A percentile compares a stretch with the other conserved stretches of the same genome.
These are phyloP conservation scores for Sistotremastrum suecicum DNA, from an alignment of 768 basidiomycete species.

Conservation along the genomic window DNA sequence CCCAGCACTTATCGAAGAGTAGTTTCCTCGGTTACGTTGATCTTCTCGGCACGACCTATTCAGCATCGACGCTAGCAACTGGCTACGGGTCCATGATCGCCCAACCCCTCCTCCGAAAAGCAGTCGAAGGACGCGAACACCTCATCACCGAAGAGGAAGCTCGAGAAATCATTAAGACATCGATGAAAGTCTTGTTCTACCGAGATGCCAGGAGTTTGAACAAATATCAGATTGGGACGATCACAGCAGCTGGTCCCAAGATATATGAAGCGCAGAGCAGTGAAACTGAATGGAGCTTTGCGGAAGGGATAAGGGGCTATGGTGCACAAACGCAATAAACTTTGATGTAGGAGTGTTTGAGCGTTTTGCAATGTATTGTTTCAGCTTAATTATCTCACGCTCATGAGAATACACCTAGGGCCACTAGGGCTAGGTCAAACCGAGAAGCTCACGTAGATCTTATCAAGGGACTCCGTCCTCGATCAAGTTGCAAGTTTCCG, in stretches of 20 bases:
- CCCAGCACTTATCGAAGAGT: neutral
- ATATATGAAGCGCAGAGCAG: slow-evolving; percentile 70
- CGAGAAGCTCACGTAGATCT: no score
- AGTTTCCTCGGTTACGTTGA: slow-evolving; percentile 94
- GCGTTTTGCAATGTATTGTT: neutral
- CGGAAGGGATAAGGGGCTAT: slow-evolving; percentile 84
- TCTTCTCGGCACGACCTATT: slow-evolving; percentile 91
- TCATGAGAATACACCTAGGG: no score
- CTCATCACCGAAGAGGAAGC: slow-evolving; percentile 70
- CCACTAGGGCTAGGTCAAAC: no score
- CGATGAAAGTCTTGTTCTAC: slow-evolving; percentile 92
- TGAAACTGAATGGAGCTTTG: slow-evolving; percentile 82
- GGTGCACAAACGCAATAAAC: slow-evolving; percentile 77
- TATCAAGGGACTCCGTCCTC: no score
- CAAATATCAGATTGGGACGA: slow-evolving; percentile 95
- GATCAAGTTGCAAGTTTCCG: no score
- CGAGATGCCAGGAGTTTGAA: slow-evolving; percentile 91
- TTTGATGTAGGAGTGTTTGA: neutral
- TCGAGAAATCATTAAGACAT: slow-evolving; percentile 59
- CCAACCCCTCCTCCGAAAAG: slow-evolving; percentile 80
- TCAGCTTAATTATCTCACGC: neutral
- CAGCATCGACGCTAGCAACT: slow-evolving; percentile 85
- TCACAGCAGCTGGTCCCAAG: slow-evolving; percentile 59
- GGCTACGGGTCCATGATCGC: slow-evolving; percentile 92
- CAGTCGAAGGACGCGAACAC: slow-evolving; percentile 73